These are phyloP conservation scores for Magnolia changhungtana DNA, from an alignment of 164 flowering plant species.

Conservation along the genomic window DNA sequence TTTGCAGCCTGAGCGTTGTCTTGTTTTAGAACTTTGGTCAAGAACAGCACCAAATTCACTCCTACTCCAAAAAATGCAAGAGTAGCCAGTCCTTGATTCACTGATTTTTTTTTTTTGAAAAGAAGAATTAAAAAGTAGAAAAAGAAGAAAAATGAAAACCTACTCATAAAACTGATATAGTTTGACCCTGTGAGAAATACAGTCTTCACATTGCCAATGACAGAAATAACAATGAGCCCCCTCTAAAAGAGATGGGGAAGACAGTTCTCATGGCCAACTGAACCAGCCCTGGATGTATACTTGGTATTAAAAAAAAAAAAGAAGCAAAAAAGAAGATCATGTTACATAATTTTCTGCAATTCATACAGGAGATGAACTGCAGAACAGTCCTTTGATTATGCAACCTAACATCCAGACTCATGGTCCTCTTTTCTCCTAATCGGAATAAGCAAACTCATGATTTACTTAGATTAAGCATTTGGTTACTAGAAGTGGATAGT, in stretches of 20 bases:
- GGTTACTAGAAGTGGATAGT: too few relatives aligned
- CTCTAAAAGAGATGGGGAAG: neutral
- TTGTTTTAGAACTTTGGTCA: slow-evolving; percentile 74
- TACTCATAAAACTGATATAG: neutral
- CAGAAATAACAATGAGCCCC: neutral
- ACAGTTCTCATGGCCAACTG: neutral
- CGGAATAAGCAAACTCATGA: too few relatives aligned
- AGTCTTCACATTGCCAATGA: neutral
- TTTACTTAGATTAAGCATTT: too few relatives aligned
- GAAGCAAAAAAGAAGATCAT: too few relatives aligned
- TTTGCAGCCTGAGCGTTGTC: slow-evolving; percentile 88
- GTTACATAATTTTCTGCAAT: too few relatives aligned
- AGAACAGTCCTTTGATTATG: too few relatives aligned
- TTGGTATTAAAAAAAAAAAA: too few relatives aligned
- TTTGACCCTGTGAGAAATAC: neutral
- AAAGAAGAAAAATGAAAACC: neutral
- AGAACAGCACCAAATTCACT: slow-evolving; percentile 82
- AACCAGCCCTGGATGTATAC: neutral
- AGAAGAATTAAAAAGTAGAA: too few relatives aligned
- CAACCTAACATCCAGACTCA: too few relatives aligned
- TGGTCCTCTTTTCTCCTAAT: too few relatives aligned
- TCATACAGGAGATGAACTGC: too few relatives aligned
- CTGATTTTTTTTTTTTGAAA: slow-evolving; percentile 25
- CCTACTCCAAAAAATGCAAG: slow-evolving; percentile 94
- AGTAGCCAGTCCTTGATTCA: slow-evolving; percentile 91